Percentiles rank a stretch among this genome's conserved stretches.
These are phyloP conservation scores for Geoglossum glabrum DNA, from an alignment of 495 filamentous ascomycete species.

Conservation along the genomic window DNA sequence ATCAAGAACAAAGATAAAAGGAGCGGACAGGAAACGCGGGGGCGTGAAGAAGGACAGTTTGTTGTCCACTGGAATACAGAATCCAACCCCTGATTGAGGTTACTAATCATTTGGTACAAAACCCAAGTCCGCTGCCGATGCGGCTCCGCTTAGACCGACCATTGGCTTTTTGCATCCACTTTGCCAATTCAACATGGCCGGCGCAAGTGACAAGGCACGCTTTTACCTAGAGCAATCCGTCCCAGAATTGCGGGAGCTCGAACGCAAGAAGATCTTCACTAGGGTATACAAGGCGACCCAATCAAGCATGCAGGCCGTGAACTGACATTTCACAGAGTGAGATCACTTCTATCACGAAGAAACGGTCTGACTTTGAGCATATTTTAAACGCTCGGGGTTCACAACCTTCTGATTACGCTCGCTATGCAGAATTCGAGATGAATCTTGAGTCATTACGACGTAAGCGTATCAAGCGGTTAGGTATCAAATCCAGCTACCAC, in stretches of 20 bases:
- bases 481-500: constrained; percentile 40
- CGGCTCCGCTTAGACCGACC: background rate
- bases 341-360: constrained; percentile 67
- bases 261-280: constrained; percentile 72
- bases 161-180: background rate
- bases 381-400: constrained; percentile 64
- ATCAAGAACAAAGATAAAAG: constrained; percentile 10
- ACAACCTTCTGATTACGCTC: constrained; percentile 53
- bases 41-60: constrained; percentile 13
- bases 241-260: constrained; percentile 73
- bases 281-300: constrained; percentile 27
- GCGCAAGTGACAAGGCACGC: constrained; percentile 76
- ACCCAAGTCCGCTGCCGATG: background rate
- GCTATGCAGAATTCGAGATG: constrained; percentile 81
- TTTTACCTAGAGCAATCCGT: constrained; percentile 84
- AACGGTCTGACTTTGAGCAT: constrained; percentile 86
- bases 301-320: background rate
- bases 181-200: constrained; percentile 35
- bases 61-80: background rate
- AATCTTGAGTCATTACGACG: constrained; percentile 65
- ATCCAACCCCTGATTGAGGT: background rate
- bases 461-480: constrained; percentile 63
- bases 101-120: background rate
- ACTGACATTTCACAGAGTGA: constrained; percentile 39
- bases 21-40: background rate